Conservation (phyloP, 208 protist genomes). For the Trypanosomatidae sp. region DNA sequence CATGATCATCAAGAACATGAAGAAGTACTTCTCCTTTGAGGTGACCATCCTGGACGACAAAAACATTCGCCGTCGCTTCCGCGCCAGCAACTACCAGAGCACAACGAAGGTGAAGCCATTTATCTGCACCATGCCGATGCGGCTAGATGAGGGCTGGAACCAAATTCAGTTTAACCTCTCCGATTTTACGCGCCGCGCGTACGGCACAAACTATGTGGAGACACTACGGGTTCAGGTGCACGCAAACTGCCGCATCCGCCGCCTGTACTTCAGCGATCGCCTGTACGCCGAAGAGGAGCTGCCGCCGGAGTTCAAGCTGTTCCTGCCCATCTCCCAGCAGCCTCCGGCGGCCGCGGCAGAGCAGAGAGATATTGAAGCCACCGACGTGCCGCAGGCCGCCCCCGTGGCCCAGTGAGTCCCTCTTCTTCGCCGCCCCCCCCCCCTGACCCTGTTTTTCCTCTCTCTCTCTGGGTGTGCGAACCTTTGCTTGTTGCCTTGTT, state of each 20-base stretch:
- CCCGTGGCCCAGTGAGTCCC: slow-evolving; percentile 15
- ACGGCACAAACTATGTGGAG: slow-evolving; percentile 99
- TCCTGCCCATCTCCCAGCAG: slow-evolving; percentile 93
- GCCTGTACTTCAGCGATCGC: slow-evolving; percentile 99
- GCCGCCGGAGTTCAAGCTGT: slow-evolving; percentile 99
- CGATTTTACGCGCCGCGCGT: slow-evolving; percentile 99
- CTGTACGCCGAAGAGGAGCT: slow-evolving; percentile 99
- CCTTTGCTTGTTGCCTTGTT: not conserved
- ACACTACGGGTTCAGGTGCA: slow-evolving; percentile 98
- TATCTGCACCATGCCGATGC: slow-evolving; percentile 99
- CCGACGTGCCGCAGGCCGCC: slow-evolving; percentile 13
- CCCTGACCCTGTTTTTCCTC: not conserved
- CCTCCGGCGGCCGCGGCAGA: slow-evolving; percentile 16
- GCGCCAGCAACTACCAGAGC: slow-evolving; percentile 99
- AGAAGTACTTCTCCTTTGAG: slow-evolving; percentile 99
- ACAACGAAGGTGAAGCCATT: slow-evolving; percentile 99
- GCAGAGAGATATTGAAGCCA: slow-evolving; percentile 21
- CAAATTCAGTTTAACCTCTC: slow-evolving; percentile 99
- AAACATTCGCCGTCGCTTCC: slow-evolving; percentile 97
- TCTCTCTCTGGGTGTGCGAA: not conserved
- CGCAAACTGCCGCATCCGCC: slow-evolving; percentile 98
- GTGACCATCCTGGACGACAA: slow-evolving; percentile 99
- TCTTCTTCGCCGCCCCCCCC: not conserved
- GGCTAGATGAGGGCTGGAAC: slow-evolving; percentile 99
- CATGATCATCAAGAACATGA: slow-evolving; percentile 99